Conservation (phyloP, 805 yeast species). For the Pichia heedii region DNA sequence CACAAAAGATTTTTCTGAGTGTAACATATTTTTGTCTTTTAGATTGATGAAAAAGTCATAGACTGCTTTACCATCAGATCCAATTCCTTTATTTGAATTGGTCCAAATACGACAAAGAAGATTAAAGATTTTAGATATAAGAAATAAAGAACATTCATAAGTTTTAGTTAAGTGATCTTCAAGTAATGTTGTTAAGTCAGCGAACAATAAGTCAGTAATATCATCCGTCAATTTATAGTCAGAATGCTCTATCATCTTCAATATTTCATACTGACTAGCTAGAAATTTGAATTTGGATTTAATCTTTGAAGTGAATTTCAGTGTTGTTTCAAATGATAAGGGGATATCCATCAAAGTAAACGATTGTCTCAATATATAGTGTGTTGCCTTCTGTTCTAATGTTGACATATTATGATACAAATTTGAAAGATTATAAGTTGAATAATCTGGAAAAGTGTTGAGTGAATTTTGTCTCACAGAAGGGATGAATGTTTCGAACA, state of each 20-base stretch:
- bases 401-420: not conserved
- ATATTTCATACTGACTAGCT: constrained; percentile 11
- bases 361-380: constrained; percentile 4
- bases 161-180: constrained; percentile 25
- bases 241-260: constrained; percentile 6
- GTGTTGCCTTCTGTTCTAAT: constrained; percentile 13
- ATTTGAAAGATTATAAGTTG: constrained; percentile 3
- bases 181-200: constrained; percentile 11
- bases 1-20: constrained; percentile 28
- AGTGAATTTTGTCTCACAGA: not conserved
- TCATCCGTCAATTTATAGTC: not conserved
- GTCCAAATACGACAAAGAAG: constrained; percentile 26
- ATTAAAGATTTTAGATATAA: constrained; percentile 26
- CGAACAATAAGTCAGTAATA: constrained; percentile 10
- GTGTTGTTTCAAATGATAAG: constrained; percentile 1
- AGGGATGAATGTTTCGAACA: constrained; percentile 12
- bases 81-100: not conserved
- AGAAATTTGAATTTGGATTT: constrained; percentile 10
- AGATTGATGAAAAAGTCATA: constrained; percentile 36
- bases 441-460: constrained; percentile 3
- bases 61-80: constrained; percentile 41
- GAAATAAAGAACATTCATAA: constrained; percentile 30
- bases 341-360: not conserved
- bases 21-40: constrained; percentile 32
- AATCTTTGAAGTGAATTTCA: constrained; percentile 7